phyloP scores from a whole-genome alignment of 306 rosid genomes.

The Prunus mume region DNA sequence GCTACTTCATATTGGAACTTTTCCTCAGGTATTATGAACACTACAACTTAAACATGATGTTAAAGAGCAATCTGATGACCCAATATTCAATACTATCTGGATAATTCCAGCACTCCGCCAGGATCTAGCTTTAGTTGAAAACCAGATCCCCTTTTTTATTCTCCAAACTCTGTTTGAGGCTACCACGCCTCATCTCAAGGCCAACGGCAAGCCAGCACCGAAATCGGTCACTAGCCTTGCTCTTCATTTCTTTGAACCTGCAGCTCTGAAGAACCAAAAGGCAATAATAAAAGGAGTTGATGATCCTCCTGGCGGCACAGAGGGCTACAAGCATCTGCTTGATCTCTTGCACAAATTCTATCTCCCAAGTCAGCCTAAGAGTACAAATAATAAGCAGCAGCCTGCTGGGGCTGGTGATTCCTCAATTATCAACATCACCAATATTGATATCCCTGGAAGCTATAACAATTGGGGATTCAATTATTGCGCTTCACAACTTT shows the following conservation, averaged over 20 bases:
- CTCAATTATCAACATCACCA: neutral
- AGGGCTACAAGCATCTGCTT: constrained; percentile 20
- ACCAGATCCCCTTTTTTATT: constrained; percentile 31
- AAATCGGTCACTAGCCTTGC: constrained; percentile 6
- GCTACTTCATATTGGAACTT: constrained; percentile 38
- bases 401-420: no score
- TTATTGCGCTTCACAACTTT: neutral
- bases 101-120: constrained; percentile 2
- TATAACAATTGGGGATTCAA: neutral
- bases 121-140: constrained; percentile 31
- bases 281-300: neutral
- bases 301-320: neutral
- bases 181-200: neutral
- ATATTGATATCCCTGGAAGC: no score
- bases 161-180: constrained; percentile 17
- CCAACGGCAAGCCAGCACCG: neutral
- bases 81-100: neutral
- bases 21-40: constrained; percentile 4
- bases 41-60: neutral
- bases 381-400: no score
- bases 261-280: neutral
- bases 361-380: neutral
- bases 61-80: neutral
- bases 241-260: constrained; percentile 1
- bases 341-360: constrained; percentile 22